These are phyloP conservation scores for Tylopilus subfusipes DNA, from an alignment of 768 basidiomycete genomes.

Conservation along the genomic window DNA sequence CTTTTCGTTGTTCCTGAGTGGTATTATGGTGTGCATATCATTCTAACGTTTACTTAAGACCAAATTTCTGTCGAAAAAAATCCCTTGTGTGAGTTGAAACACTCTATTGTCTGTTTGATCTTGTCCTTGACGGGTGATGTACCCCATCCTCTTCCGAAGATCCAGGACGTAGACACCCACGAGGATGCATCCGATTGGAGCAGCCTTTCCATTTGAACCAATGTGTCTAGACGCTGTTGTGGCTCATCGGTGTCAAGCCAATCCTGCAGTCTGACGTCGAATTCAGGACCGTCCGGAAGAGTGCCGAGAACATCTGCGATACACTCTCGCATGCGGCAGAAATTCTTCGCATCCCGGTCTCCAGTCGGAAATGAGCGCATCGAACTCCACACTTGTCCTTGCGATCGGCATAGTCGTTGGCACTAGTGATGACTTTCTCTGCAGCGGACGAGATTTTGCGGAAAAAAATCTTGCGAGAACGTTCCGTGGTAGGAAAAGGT, in stretches of 20 bases:
- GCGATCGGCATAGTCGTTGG: neutral
- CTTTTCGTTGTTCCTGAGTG: slow-evolving; percentile 1
- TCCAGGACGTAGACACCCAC: neutral
- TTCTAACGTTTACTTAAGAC: neutral
- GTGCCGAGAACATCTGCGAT: neutral
- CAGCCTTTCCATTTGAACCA: neutral
- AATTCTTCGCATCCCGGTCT: neutral
- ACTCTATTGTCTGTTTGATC: neutral
- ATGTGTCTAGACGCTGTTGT: neutral
- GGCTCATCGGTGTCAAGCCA: neutral
- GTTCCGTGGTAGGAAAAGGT: neutral
- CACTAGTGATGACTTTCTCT: neutral
- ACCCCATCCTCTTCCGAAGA: neutral
- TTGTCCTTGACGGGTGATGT: neutral
- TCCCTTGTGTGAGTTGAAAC: neutral
- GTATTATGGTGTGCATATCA: neutral
- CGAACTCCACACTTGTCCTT: neutral
- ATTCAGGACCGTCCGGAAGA: neutral
- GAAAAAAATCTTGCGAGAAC: neutral
- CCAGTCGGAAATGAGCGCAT: neutral
- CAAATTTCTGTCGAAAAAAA: slow-evolving; percentile 3
- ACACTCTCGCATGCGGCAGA: neutral
- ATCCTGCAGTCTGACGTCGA: neutral
- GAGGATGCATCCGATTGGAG: neutral
- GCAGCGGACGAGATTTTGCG: neutral